Base-by-base conservation (phyloP, 2,329 filamentous ascomycete species). In the Monosporascus sp. region DNA sequence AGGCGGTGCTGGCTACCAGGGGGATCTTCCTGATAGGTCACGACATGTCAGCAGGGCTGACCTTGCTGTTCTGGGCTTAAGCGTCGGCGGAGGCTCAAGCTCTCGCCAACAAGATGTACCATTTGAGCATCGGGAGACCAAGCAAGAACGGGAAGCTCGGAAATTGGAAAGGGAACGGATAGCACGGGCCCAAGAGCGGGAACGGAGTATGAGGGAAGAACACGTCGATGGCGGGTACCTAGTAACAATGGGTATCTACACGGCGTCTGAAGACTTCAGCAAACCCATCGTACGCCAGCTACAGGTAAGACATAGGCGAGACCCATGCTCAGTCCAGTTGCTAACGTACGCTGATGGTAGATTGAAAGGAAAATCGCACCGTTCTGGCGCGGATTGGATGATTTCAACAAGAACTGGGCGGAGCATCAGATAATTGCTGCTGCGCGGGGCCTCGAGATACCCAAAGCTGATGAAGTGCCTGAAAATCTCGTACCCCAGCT, bases 351-450 rank as follows among this genome's bases (percentile, higher is more conserved):
- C 37, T 3, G 55, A 45, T 39, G 31, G 41, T 57, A 97, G 93
- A 91, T 99, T 68, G 94, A 99, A 72, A 83, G 94, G 61, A 86
- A 88, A 57, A 73, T 99, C 56, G 94, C 94, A 43, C 94, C 94
- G 0, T 99, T 99, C 70, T 99, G 93, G 91, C 87, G 88, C 66
- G 94, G 94, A 5, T 76, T 99, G 4, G 87, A 96, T 58, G 92
- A 97, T 69, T 90, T 94, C 70, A 87, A 86, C 17, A 82, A 89
- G 22, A 88, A 83, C 50, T 99, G 94, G 94, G 88, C 90, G 14
- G 94, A 99, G 65, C 86, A 94, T 70, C 94, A 99, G 71, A 83
- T 99, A n/a, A 84, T 97, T 63, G 91, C 93, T 53, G 91, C 90
- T 24, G 94, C 88, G 48, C 84, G 90, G 64, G 92, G 90, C 20